A percentile compares a stretch with the other conserved stretches of the same genome.
Conservation (phyloP, 768 basidiomycete species). For the Sarcodon sp. region DNA sequence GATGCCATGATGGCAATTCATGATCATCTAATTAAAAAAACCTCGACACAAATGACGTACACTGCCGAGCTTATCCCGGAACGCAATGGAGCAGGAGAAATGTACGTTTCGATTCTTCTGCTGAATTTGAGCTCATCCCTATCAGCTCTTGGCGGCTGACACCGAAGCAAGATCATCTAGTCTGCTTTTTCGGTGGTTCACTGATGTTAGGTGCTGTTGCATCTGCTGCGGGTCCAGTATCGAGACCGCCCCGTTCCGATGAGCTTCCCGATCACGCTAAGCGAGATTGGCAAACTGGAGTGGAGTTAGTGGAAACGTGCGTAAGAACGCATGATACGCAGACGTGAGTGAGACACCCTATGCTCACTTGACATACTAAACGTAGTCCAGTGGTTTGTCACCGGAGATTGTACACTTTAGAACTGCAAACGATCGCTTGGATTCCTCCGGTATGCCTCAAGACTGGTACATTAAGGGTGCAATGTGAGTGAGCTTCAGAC, state of each 20-base stretch:
- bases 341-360: slow-evolving; percentile 40
- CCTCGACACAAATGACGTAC: slow-evolving; percentile 51
- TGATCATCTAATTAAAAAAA: slow-evolving; percentile 55
- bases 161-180: slow-evolving; percentile 92
- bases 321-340: slow-evolving; percentile 75
- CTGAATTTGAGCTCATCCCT: background rate
- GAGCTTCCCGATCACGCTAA: slow-evolving; percentile 48
- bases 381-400: slow-evolving; percentile 53
- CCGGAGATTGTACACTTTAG: slow-evolving; percentile 88
- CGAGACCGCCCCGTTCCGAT: slow-evolving; percentile 51
- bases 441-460: slow-evolving; percentile 25
- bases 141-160: slow-evolving; percentile 56
- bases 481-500: slow-evolving; percentile 25
- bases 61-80: slow-evolving; percentile 76
- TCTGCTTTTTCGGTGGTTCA: slow-evolving; percentile 89
- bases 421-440: slow-evolving; percentile 42
- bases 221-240: slow-evolving; percentile 45
- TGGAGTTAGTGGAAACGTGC: slow-evolving; percentile 78
- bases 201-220: slow-evolving; percentile 82
- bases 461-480: slow-evolving; percentile 95
- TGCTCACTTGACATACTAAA: background rate
- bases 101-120: slow-evolving; percentile 17
- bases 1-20: slow-evolving; percentile 78
- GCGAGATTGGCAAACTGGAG: slow-evolving; percentile 76
- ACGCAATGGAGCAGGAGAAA: slow-evolving; percentile 14